Evolutionary conservation across 495 filamentous ascomycete species (phyloP), one percentile per base, ranked within the genome.

Genomic region (Penicillium riverlandense): DNA sequence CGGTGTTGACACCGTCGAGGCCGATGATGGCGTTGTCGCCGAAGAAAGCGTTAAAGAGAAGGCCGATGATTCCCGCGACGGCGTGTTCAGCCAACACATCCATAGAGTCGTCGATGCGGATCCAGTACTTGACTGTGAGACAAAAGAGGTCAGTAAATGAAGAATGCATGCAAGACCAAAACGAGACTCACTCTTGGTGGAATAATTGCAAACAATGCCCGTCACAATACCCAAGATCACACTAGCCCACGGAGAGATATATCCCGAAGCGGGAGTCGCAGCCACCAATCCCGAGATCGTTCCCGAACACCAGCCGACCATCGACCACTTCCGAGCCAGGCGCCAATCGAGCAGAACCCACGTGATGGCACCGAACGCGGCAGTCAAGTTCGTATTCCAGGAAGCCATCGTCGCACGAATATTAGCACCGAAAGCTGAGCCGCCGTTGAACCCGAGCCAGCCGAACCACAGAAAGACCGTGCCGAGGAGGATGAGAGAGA

Each of bases 71-170:
- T 45, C 92, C 92, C 39, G 90, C 90, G 54, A 98, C 74, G 44
- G 84, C 90, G 82, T 98, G 92, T 74, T 97, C 94, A 55, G 92
- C 91, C 69, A 97, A 92, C 53, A 98, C 88, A 69, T 98, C 92
- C 81, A 98, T 87, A 34, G 88, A 83, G 68, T 98, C 92, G 65
- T 98, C 92, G 53, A 98, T 95, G 53, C 80, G 76, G 59, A 98
- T 76, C 69, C 89, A 84, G 76, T 91, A 97, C 71, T 98, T 98
- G 72, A 97, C 81, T 85, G 46, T 32, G 57, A 0, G n/a, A 9
- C 32, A 10, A 53, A 57, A 22, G 2, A 22, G 46, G 32, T 34
- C 32, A 34, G 32, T 34, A 34, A 3, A 2, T 2, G 32, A 34
- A 59, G 60, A 10, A 6, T n/a, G 33, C 12, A 1, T 5, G 6